A percentile compares a stretch with the other conserved stretches of the same genome.
phyloP scores from a whole-genome alignment of 345 rosid genomes.

The Camelina neglecta region DNA sequence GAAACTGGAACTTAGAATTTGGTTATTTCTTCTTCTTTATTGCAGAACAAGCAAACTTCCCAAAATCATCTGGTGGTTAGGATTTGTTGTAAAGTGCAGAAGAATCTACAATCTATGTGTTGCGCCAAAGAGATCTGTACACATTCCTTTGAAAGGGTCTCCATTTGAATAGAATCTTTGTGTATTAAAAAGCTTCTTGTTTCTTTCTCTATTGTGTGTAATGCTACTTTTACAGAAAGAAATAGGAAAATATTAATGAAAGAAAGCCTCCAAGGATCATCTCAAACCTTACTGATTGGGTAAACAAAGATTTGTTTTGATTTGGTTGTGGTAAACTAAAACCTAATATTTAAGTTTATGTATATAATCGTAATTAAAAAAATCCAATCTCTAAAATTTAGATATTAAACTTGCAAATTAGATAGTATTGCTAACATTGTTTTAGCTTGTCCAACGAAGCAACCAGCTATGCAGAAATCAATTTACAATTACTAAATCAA shows the following conservation, averaged over 20 bases:
- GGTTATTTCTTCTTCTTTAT: neutral
- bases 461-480: no score
- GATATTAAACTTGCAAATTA: no score
- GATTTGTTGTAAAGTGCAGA: conserved; percentile 22
- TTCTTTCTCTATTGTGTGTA: conserved; percentile 5
- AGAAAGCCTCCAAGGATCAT: neutral
- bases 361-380: no score
- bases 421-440: no score
- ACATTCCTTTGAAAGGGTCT: neutral
- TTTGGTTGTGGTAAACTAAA: no score
- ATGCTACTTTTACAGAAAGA: conserved; percentile 3
- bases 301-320: no score
- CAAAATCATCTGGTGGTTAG: neutral
- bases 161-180: conserved; percentile 1
- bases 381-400: no score
- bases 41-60: conserved; percentile 14
- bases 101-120: conserved; percentile 12
- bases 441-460: no score
- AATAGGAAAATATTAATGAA: neutral
- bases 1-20: conserved; percentile 18
- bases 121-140: neutral
- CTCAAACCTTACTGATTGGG: neutral
- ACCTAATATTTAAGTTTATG: no score
- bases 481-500: no score
- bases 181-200: neutral